Conservation (phyloP, 2,329 filamentous ascomycete genomes). For the Scleromitrula shiraiana region DNA sequence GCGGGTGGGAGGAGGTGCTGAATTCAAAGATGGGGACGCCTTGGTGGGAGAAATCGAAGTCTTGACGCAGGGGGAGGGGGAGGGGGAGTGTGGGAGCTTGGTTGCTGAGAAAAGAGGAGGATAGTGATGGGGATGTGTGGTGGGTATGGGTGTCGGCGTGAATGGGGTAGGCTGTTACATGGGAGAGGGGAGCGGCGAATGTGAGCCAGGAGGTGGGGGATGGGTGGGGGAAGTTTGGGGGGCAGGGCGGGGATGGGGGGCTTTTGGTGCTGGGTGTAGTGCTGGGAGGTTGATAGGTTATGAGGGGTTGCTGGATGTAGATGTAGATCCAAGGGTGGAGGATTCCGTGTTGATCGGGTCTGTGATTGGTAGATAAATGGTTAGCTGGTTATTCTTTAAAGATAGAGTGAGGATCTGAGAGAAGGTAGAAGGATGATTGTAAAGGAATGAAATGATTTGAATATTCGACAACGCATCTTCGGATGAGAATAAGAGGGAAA, state of each 20-base stretch:
- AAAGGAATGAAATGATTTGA: neutral
- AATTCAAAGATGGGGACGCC: conserved; percentile 28
- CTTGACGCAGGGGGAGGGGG: conserved; percentile 16
- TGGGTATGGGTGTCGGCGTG: conserved; percentile 3
- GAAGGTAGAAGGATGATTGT: neutral
- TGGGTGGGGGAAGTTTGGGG: conserved; percentile 20
- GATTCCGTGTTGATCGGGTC: neutral
- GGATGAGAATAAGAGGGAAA: neutral
- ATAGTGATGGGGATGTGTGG: no score
- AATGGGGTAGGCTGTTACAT: conserved; percentile 18
- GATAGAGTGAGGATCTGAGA: neutral
- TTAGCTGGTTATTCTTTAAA: neutral
- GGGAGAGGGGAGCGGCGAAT: conserved; percentile 23
- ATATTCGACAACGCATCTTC: no score
- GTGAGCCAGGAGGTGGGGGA: conserved; percentile 20
- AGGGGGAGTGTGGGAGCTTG: neutral
- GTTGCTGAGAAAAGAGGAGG: neutral
- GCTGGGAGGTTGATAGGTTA: neutral
- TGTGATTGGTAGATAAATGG: neutral
- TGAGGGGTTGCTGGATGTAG: conserved; percentile 3
- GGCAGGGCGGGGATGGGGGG: neutral
- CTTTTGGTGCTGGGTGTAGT: neutral
- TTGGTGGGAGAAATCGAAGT: conserved; percentile 25
- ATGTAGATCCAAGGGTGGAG: conserved; percentile 5
- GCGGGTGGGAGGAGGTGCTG: neutral